Conservation (phyloP, 768 basidiomycete species). For the Suillus discolor region DNA sequence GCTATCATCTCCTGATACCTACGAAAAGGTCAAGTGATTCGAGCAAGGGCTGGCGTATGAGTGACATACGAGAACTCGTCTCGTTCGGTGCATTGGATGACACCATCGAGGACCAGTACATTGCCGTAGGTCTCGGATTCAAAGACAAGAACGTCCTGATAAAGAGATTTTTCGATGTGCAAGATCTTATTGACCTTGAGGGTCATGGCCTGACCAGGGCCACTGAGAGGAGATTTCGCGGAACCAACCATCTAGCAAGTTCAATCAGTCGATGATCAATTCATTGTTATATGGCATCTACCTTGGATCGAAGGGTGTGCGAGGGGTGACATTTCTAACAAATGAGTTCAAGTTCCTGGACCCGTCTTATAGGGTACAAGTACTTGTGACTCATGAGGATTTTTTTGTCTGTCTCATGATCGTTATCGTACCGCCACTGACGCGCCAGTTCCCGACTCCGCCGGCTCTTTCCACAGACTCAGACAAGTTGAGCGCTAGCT, state of each 20-base stretch:
- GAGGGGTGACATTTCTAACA: conserved; percentile 51
- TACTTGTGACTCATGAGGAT: too few species aligned
- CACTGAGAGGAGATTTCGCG: conserved; percentile 93
- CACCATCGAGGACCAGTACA: conserved; percentile 92
- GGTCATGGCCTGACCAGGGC: conserved; percentile 97
- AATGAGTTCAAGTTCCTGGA: conserved; percentile 1
- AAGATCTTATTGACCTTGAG: conserved; percentile 95
- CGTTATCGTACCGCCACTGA: too few species aligned
- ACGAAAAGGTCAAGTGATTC: conserved; percentile 9
- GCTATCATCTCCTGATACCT: conserved; percentile 99
- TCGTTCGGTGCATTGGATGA: conserved; percentile 95
- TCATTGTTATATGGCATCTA: conserved; percentile 18
- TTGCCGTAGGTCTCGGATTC: conserved; percentile 97
- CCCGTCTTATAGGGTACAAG: too few species aligned
- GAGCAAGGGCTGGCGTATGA: neutral
- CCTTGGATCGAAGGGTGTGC: conserved; percentile 60
- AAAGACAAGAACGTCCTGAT: conserved; percentile 97
- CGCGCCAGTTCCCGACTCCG: too few species aligned
- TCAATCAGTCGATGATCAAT: conserved; percentile 14
- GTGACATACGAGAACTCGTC: conserved; percentile 93
- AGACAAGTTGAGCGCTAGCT: too few species aligned
- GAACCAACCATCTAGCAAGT: conserved; percentile 85
- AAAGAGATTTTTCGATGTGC: conserved; percentile 90
- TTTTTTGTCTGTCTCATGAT: too few species aligned
- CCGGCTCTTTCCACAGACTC: too few species aligned